Evolutionary conservation across 257 asterid genomes (phyloP), one percentile per base, ranked within the genome.

Genomic region (Striga asiatica): DNA sequence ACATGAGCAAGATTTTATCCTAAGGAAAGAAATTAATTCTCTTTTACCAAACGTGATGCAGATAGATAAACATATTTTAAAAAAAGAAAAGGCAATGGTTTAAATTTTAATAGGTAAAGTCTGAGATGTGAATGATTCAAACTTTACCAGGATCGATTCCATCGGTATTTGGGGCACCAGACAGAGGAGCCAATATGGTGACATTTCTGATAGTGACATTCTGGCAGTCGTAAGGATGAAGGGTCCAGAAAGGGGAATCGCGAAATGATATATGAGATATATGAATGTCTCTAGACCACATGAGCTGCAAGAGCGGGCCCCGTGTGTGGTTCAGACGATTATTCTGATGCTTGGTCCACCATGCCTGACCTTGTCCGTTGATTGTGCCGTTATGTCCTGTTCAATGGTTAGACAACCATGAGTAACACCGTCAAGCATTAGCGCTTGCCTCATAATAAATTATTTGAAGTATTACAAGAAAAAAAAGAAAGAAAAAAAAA

Each of bases 81-180:
- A 10, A 10, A 10, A 13, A 10, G 3, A 49, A 45, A 64, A 46
- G 14, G 11, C 39, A 60, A 48, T 24, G 18, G 9, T 37, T 45
- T 3, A 54, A 59, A 71, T 8, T 61, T 74, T 68, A 84, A 94
- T 95, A 25, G 97, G 97, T 37, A 37, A 10, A 10, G 11, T 37
- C 43, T 37, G 3, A 49, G 45, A 64, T 50, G 14, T n/a, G 41
- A 60, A 48, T 24, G 18, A 11, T 37, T 45, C 4, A 54, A 59
- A 71, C 14, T 61, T 74, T 68, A 84, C 95, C 97, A 25, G 97
- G 97, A 76, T 88, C 97, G 62, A 88, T 85, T 71, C 97, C 97
- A 60, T 88, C 97, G 19, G 97, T 88, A 64, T 88, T 88, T 42
- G 97, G 97, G 58, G 97, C 97, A 39, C 72, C 91, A 53, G 82